Percentiles rank a stretch among this genome's conserved stretches.
These are phyloP conservation scores for Aristolochia fimbriata DNA, from an alignment of 164 flowering plant genomes.

Conservation along the genomic window DNA sequence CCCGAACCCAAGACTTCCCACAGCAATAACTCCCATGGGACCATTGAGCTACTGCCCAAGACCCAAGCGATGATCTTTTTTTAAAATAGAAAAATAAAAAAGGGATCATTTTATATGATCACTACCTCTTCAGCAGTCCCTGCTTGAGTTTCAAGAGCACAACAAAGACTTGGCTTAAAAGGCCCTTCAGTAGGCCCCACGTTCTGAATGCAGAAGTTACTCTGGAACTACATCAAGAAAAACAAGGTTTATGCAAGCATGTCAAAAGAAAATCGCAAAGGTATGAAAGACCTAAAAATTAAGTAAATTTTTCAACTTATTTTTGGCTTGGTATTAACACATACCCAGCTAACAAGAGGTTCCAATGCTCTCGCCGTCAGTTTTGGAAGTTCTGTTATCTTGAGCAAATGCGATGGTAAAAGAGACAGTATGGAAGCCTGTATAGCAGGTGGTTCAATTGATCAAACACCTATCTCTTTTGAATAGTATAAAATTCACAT, in stretches of 20 bases:
- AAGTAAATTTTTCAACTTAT: not conserved
- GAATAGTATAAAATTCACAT: no score
- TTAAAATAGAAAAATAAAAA: no score
- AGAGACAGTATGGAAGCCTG: conserved; percentile 91
- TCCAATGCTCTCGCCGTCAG: conserved; percentile 39
- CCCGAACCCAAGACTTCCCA: no score
- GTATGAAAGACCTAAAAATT: not conserved
- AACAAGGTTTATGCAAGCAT: not conserved
- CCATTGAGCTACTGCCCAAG: no score
- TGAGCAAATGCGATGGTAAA: conserved; percentile 45
- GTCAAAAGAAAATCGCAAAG: conserved; percentile 6
- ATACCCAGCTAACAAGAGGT: conserved; percentile 78
- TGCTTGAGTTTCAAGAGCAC: conserved; percentile 54
- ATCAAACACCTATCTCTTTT: no score
- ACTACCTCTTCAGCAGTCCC: conserved; percentile 88
- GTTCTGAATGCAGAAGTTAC: conserved; percentile 38
- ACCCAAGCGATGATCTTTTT: no score
- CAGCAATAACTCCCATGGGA: no score
- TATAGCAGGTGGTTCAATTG: conserved; percentile 7
- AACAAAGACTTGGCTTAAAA: conserved; percentile 38
- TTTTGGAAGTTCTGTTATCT: conserved; percentile 32
- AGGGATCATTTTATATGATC: not conserved
- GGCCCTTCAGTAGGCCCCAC: conserved; percentile 23
- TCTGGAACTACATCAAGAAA: conserved; percentile 46
- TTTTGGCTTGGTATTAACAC: conserved; percentile 1